Conservation (phyloP, 805 yeast species). For the Metschnikowia sp. region DNA sequence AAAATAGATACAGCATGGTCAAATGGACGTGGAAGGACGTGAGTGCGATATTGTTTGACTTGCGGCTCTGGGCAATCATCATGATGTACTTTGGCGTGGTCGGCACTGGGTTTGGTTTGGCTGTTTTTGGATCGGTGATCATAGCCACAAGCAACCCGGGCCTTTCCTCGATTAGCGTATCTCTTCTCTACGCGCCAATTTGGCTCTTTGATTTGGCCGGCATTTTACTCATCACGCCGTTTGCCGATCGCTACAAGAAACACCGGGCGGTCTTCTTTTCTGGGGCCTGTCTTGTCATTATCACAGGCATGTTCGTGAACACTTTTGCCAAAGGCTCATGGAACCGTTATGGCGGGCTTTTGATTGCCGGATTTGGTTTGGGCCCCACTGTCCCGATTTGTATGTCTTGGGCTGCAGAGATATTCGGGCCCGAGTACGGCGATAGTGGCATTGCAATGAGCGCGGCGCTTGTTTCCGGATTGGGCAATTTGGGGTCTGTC, state of each 20-base stretch:
- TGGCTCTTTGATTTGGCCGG: constrained; percentile 86
- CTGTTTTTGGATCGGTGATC: constrained; percentile 79
- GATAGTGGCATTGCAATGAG: constrained; percentile 83
- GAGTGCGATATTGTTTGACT: constrained; percentile 50
- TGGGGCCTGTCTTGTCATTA: constrained; percentile 60
- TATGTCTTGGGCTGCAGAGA: constrained; percentile 81
- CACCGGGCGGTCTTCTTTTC: constrained; percentile 62
- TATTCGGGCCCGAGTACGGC: constrained; percentile 67
- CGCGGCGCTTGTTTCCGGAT: constrained; percentile 77
- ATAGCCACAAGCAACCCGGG: constrained; percentile 61
- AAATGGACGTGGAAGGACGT: constrained; percentile 64
- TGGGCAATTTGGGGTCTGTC: constrained; percentile 84
- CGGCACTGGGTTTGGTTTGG: constrained; percentile 82
- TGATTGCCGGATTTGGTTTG: constrained; percentile 79
- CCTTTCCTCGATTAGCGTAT: constrained; percentile 62
- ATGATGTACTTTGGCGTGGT: constrained; percentile 92
- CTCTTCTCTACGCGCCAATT: constrained; percentile 80
- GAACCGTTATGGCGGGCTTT: constrained; percentile 74
- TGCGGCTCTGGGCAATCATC: constrained; percentile 73
- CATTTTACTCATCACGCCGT: constrained; percentile 69
- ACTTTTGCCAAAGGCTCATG: constrained; percentile 73
- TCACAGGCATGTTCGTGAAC: constrained; percentile 69
- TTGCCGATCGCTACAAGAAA: constrained; percentile 65
- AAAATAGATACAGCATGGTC: constrained; percentile 40
- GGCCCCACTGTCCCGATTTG: constrained; percentile 89